phyloP scores from a whole-genome alignment of 805 yeast genomes.

The Jamesozyma piceae region DNA sequence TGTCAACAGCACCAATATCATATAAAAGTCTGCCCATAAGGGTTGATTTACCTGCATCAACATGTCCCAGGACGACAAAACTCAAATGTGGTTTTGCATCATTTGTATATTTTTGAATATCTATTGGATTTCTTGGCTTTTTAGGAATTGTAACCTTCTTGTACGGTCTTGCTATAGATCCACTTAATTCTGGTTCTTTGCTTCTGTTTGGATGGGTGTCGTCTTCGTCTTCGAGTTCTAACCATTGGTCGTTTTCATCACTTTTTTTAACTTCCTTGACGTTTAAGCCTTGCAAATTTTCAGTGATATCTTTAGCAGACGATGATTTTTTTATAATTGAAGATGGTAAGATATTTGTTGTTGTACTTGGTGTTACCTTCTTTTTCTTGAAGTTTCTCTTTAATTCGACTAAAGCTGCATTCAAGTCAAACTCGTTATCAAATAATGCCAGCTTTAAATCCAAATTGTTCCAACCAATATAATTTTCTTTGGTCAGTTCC shows the following conservation, averaged over 20 bases:
- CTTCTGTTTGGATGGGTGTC: constrained; percentile 9
- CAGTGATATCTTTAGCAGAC: constrained; percentile 2
- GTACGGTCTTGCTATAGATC: constrained; percentile 14
- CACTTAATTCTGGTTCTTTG: constrained; percentile 17
- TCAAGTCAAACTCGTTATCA: constrained; percentile 41
- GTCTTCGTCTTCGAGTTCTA: constrained; percentile 21
- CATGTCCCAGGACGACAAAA: constrained; percentile 97
- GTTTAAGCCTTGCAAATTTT: constrained; percentile 1
- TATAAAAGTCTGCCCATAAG: constrained; percentile 94
- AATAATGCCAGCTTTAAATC: constrained; percentile 46
- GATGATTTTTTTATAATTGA: constrained; percentile 6
- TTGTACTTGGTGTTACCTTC: constrained; percentile 6
- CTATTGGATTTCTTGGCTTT: constrained; percentile 36
- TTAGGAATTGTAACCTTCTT: constrained; percentile 23
- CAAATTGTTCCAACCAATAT: constrained; percentile 35
- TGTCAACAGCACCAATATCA: constrained; percentile 92
- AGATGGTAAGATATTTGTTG: neutral
- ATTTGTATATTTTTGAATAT: constrained; percentile 68
- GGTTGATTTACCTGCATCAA: constrained; percentile 97
- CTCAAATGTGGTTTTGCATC: constrained; percentile 90
- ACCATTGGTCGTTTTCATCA: constrained; percentile 15
- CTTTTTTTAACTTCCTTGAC: constrained; percentile 3
- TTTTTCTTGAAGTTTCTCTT: constrained; percentile 23
- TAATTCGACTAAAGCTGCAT: constrained; percentile 37
- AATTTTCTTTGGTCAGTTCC: constrained; percentile 30